Percentiles rank a stretch among this genome's conserved stretches.
phyloP scores from a whole-genome alignment of 2,329 filamentous ascomycete species.

The Exophiala mesophila region DNA sequence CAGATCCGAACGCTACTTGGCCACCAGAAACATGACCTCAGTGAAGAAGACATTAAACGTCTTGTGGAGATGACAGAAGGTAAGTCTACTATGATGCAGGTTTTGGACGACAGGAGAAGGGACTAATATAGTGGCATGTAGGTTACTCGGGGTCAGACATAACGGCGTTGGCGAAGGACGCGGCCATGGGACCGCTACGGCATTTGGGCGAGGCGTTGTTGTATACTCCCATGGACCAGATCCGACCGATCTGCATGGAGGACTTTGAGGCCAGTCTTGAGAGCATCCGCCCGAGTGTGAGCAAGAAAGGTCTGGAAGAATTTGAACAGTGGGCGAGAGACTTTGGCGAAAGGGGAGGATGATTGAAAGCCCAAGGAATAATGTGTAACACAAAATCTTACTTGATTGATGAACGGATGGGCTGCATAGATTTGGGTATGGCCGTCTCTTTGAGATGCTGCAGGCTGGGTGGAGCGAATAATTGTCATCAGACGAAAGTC shows the following conservation, averaged over 20 bases:
- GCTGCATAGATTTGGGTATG: too few species aligned
- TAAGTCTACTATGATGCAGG: slow-evolving; percentile 39
- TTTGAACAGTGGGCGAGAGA: slow-evolving; percentile 93
- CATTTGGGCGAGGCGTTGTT: slow-evolving; percentile 85
- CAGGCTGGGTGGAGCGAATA: too few species aligned
- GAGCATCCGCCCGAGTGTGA: slow-evolving; percentile 86
- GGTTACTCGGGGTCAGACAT: slow-evolving; percentile 98
- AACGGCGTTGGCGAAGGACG: slow-evolving; percentile 92
- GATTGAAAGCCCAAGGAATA: slow-evolving; percentile 1
- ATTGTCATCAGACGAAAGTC: too few species aligned
- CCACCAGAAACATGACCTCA: slow-evolving; percentile 80
- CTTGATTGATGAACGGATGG: too few species aligned
- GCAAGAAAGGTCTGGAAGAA: slow-evolving; percentile 73
- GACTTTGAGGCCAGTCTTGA: slow-evolving; percentile 81
- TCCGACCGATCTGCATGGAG: slow-evolving; percentile 72
- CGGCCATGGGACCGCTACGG: slow-evolving; percentile 90
- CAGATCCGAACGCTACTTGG: slow-evolving; percentile 76
- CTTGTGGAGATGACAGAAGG: slow-evolving; percentile 81
- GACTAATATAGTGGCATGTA: too few species aligned
- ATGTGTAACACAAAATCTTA: too few species aligned
- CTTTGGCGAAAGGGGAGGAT: slow-evolving; percentile 88
- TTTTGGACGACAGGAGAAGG: too few species aligned
- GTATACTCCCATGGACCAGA: slow-evolving; percentile 90
- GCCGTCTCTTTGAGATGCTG: too few species aligned
- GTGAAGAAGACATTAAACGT: slow-evolving; percentile 63